Evolutionary conservation across 164 flowering plant genomes (phyloP), one percentile per base, ranked within the genome.

Genomic region (Cinnamomum micranthum): DNA sequence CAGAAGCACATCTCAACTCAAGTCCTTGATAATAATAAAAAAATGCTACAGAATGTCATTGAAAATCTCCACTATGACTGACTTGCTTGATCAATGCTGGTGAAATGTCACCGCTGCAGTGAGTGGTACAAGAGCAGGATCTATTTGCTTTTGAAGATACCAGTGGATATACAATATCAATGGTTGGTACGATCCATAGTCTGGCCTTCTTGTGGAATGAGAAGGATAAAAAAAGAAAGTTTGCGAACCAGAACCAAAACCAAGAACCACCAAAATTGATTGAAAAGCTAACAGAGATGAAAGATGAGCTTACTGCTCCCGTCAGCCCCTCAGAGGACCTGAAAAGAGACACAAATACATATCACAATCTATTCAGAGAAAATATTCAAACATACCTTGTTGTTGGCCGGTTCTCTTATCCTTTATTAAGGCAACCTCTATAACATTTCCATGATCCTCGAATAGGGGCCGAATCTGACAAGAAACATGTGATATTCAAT

Each of bases 361-460:
- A 87, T 75, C 65, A 81, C 77, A 84, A 78, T 63, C 12, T 78
- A 25, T 35, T 74, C 25, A 59, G 20, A 31, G 41, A 76, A 82
- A 77, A 68, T 50, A 79, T 28, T 58, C 63, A 28, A 24, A 81
- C 89, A 82, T 87, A 92, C 99, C 98, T 91, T 89, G 95, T 71
- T 91, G 99, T 74, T 87, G 98, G 52, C 99, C 99, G 15, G 99
- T 91, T 84, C 87, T 88, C 86, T 87, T 94, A 79, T 94, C 99
- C 83, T 86, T 94, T 74, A 96, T 90, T 76, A 96, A 75, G 65
- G 98, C 97, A 80, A 96, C 97, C 84, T 96, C 99, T 50, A 96
- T 63, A 64, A 96, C 99, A 75, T 82, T 82, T 73, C 99, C 99
- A 82, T 96, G 97, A 73, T 90, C 86, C 77, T 92, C 97, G 84